A percentile compares a stretch with the other conserved stretches of the same genome.
Evolutionary conservation across 164 flowering plant species (phyloP).

Genomic region (Aristolochia californica): DNA sequence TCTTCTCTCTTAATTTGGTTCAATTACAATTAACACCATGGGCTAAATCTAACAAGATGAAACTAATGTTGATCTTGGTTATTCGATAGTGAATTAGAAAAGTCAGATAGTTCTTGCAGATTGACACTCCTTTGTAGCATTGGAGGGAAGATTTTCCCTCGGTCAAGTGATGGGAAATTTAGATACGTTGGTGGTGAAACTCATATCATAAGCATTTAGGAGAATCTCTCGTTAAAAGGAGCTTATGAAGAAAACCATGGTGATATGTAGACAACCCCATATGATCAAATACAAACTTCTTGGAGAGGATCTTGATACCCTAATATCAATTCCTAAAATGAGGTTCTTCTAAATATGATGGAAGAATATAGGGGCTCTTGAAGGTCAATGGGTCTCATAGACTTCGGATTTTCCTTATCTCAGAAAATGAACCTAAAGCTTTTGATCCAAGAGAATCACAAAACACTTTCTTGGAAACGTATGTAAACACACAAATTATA

Average conservation of each 20-base stretch:
- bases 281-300: constrained; percentile 82
- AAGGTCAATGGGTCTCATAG: constrained; percentile 39
- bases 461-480: no score
- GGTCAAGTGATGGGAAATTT: constrained; percentile 76
- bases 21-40: no score
- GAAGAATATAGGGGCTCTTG: constrained; percentile 68
- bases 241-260: constrained; percentile 45
- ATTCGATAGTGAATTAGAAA: constrained; percentile 16
- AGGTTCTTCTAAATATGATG: constrained; percentile 75
- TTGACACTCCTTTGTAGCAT: constrained; percentile 80
- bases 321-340: constrained; percentile 78
- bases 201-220: constrained; percentile 52
- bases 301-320: constrained; percentile 88
- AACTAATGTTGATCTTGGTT: constrained; percentile 14
- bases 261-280: constrained; percentile 46
- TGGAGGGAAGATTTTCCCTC: constrained; percentile 75
- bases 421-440: constrained; percentile 47
- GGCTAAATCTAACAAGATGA: no score
- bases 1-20: no score
- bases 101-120: constrained; percentile 33
- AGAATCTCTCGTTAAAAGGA: constrained; percentile 38
- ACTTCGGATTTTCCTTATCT: constrained; percentile 52
- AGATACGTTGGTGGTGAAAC: constrained; percentile 92
- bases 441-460: constrained; percentile 26
- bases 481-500: no score